These are phyloP conservation scores for Coccomyxa subellipsoidea DNA, from an alignment of 163 green algal species.

Conservation along the genomic window DNA sequence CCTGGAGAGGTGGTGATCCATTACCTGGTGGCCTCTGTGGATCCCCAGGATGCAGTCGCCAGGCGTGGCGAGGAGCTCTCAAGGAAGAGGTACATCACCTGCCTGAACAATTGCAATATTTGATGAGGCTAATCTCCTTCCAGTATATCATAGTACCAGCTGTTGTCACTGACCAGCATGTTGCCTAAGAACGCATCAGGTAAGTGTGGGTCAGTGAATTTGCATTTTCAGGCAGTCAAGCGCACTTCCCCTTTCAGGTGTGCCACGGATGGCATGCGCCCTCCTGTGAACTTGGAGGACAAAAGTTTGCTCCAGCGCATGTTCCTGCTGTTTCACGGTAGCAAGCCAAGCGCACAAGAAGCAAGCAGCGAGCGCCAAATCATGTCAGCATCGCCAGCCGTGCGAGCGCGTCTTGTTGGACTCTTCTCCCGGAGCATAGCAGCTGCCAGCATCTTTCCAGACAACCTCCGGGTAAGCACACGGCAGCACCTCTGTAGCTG, in stretches of 20 bases:
- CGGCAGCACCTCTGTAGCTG: not conserved
- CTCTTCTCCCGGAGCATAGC: slow-evolving; percentile 61
- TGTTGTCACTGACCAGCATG: no score
- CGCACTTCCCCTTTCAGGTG: not conserved
- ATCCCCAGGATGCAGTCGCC: slow-evolving; percentile 59
- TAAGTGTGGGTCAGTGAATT: no score
- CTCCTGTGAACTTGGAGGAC: slow-evolving; percentile 70
- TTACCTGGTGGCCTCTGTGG: slow-evolving; percentile 59
- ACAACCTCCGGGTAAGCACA: slow-evolving; percentile 8
- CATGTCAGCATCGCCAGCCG: slow-evolving; percentile 39
- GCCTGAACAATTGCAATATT: not conserved
- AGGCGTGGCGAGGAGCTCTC: slow-evolving; percentile 73
- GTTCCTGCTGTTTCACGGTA: slow-evolving; percentile 53
- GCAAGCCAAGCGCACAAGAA: slow-evolving; percentile 1
- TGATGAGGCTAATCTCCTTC: no score
- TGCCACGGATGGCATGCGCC: slow-evolving; percentile 16
- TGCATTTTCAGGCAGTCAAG: no score
- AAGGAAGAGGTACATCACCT: slow-evolving; percentile 38
- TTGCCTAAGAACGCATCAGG: no score
- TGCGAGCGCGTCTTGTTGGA: slow-evolving; percentile 59
- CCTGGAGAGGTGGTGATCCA: slow-evolving; percentile 45
- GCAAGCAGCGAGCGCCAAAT: not conserved
- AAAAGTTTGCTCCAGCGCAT: slow-evolving; percentile 40
- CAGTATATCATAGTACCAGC: no score
- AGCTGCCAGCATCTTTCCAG: slow-evolving; percentile 73